These are phyloP conservation scores for Psilocybe sp. DNA, from an alignment of 768 basidiomycete genomes.

Conservation along the genomic window DNA sequence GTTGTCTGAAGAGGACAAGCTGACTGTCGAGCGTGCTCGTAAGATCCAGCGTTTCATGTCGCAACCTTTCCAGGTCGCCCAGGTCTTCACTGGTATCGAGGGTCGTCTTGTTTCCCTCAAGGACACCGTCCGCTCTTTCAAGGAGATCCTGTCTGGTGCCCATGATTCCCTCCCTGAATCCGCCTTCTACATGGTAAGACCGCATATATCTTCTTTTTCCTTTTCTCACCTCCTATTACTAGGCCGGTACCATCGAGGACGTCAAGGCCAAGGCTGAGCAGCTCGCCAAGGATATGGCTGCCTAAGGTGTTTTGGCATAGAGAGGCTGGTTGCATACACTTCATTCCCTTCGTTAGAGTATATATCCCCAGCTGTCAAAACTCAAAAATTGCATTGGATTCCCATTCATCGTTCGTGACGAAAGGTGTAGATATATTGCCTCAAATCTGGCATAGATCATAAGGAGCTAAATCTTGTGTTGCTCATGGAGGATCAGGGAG, in stretches of 20 bases:
- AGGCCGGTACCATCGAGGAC: slow-evolving; percentile 93
- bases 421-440: no score
- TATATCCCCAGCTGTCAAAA: slow-evolving; percentile 12
- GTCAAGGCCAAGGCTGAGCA: slow-evolving; percentile 97
- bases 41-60: slow-evolving; percentile 99
- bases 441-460: no score
- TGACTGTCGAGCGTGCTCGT: slow-evolving; percentile 97
- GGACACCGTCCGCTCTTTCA: slow-evolving; percentile 96
- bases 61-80: slow-evolving; percentile 99
- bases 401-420: no score
- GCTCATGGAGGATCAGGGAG: no score
- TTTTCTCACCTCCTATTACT: slow-evolving; percentile 5
- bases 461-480: no score
- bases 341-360: slow-evolving; percentile 16
- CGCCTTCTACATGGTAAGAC: slow-evolving; percentile 91
- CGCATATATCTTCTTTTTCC: background rate
- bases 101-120: slow-evolving; percentile 95
- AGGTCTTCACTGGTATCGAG: slow-evolving; percentile 99
- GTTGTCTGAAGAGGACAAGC: slow-evolving; percentile 99
- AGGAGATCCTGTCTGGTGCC: slow-evolving; percentile 89
- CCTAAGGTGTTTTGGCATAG: slow-evolving; percentile 27
- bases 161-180: slow-evolving; percentile 93
- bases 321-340: slow-evolving; percentile 13
- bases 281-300: slow-evolving; percentile 90
- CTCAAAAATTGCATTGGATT: slow-evolving; percentile 16